A percentile compares a stretch with the other conserved stretches of the same genome.
These are phyloP conservation scores for Sugiyamaella sp. DNA, from an alignment of 1,139 yeast species.

Conservation along the genomic window DNA sequence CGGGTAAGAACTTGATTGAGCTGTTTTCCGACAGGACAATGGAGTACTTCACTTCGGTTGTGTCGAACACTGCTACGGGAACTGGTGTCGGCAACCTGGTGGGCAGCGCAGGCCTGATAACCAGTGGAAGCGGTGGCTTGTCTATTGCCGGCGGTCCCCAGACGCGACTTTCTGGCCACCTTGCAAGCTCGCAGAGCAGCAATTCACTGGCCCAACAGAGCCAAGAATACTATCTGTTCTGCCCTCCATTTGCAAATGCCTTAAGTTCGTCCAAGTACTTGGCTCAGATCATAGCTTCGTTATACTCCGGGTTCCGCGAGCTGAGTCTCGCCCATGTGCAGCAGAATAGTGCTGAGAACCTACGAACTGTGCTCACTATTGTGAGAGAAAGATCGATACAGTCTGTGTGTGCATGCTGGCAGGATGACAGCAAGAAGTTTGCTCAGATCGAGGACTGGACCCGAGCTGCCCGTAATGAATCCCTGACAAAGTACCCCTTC, in stretches of 20 bases:
- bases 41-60: conserved; percentile 17
- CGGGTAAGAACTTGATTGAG: conserved; percentile 37
- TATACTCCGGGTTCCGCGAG: conserved; percentile 48
- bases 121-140: conserved; percentile 16
- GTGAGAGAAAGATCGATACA: conserved; percentile 50
- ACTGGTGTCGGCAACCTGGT: neutral
- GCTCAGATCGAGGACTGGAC: conserved; percentile 50
- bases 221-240: conserved; percentile 51
- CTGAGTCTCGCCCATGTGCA: conserved; percentile 27
- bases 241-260: conserved; percentile 65
- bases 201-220: conserved; percentile 9
- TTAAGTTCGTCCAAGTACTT: conserved; percentile 56
- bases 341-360: conserved; percentile 31
- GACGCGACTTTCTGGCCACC: conserved; percentile 3
- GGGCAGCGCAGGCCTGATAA: neutral
- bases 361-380: conserved; percentile 44
- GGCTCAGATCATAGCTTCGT: conserved; percentile 46
- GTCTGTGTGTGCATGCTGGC: conserved; percentile 54
- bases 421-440: conserved; percentile 51
- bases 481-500: conserved; percentile 36
- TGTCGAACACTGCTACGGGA: neutral
- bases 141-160: conserved; percentile 16
- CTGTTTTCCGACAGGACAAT: conserved; percentile 33
- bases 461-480: conserved; percentile 26
- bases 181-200: neutral